phyloP scores from a whole-genome alignment of 164 flowering plant genomes.

The Vitis rupestris region DNA sequence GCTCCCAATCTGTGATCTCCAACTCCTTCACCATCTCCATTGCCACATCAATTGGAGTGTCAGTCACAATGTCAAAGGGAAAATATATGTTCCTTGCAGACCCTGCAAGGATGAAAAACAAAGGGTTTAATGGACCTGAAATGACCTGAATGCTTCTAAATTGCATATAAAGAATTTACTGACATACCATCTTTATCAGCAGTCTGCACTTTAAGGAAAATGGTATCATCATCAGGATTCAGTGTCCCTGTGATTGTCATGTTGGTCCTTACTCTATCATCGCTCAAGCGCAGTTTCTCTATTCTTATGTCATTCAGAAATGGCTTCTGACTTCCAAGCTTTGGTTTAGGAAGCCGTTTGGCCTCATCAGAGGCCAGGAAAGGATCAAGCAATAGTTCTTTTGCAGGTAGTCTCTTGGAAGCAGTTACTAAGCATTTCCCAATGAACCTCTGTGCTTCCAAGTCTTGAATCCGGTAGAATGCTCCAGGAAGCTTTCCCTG shows the following conservation, averaged over 20 bases:
- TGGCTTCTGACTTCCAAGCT: constrained; percentile 29
- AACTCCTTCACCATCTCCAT: constrained; percentile 66
- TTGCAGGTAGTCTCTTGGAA: constrained; percentile 49
- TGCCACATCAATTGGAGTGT: constrained; percentile 53
- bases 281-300: constrained; percentile 31
- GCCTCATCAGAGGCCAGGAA: constrained; percentile 32
- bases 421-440: constrained; percentile 48
- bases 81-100: constrained; percentile 47
- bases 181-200: constrained; percentile 49
- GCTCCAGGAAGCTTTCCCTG: constrained; percentile 58
- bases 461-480: constrained; percentile 40
- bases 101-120: constrained; percentile 34
- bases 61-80: constrained; percentile 54
- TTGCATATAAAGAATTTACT: not conserved
- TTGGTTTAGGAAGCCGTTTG: constrained; percentile 4
- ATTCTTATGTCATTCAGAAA: constrained; percentile 37
- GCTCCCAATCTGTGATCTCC: constrained; percentile 55
- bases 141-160: not conserved
- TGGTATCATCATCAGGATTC: constrained; percentile 51
- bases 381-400: constrained; percentile 51
- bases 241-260: constrained; percentile 60
- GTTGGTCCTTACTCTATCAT: constrained; percentile 31
- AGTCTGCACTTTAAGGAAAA: constrained; percentile 53
- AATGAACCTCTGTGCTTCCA: constrained; percentile 46
- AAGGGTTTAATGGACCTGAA: not conserved